phyloP scores from a whole-genome alignment of 768 basidiomycete species.

The Hortiboletus flavorubellus region DNA sequence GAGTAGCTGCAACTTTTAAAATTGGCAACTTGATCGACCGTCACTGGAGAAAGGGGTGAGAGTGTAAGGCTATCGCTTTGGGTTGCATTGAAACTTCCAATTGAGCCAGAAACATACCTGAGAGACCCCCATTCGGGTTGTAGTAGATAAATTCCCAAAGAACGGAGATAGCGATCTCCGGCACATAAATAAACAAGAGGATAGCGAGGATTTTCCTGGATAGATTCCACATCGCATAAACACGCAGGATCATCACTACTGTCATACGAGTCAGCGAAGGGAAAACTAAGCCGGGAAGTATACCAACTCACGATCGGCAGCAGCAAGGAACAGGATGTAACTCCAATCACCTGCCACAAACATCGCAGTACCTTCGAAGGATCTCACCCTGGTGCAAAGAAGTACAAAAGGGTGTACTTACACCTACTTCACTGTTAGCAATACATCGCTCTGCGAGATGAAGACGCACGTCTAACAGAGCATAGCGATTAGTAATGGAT shows the following conservation, averaged over 20 bases:
- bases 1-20: not conserved
- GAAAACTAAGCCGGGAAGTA: no score
- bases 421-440: slow-evolving; percentile 1
- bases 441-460: not conserved
- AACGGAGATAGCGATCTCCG: not conserved
- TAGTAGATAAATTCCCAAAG: not conserved
- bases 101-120: not conserved
- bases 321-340: not conserved
- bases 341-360: not conserved
- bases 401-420: not conserved
- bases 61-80: no score
- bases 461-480: slow-evolving; percentile 3
- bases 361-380: not conserved
- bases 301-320: slow-evolving; percentile 8
- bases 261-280: not conserved
- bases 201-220: slow-evolving; percentile 1
- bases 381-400: not conserved
- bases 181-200: not conserved
- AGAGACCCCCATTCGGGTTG: not conserved
- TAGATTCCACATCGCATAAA: slow-evolving; percentile 10
- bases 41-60: not conserved
- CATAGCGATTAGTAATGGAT: not conserved
- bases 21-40: not conserved
- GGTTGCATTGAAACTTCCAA: not conserved
- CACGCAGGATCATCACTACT: slow-evolving; percentile 19